Conservation (phyloP, 805 yeast genomes). For the Saccharomyces cerevisiae region DNA sequence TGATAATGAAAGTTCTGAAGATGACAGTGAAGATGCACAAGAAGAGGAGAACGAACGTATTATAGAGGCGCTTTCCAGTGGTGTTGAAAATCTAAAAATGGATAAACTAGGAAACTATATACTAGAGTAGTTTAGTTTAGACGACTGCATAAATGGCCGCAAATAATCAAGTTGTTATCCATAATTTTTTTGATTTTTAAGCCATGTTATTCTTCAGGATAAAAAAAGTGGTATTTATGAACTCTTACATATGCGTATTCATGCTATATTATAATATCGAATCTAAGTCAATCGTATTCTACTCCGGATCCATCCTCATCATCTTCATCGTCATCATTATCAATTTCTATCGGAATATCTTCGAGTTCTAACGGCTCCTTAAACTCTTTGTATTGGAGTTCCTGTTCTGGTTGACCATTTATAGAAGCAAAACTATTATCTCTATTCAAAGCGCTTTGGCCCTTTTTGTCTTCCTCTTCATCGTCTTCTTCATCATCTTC, state of each 20-base stretch:
- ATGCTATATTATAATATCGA: neutral
- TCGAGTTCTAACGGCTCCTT: constrained; percentile 8
- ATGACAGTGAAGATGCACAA: constrained; percentile 28
- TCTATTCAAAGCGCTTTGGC: constrained; percentile 25
- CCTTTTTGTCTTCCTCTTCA: constrained; percentile 32
- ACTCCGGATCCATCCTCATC: constrained; percentile 34
- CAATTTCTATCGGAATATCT: constrained; percentile 24
- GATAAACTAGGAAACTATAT: constrained; percentile 79
- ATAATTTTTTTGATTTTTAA: neutral
- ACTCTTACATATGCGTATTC: neutral
- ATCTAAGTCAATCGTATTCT: constrained; percentile 25
- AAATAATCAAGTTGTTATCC: neutral
- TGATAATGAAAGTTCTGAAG: constrained; percentile 27
- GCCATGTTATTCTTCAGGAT: neutral
- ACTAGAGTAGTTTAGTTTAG: constrained; percentile 35
- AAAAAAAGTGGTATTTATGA: neutral
- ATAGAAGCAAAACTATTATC: constrained; percentile 28
- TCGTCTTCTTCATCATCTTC: constrained; percentile 16
- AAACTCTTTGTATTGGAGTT: constrained; percentile 4
- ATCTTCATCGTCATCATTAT: constrained; percentile 25
- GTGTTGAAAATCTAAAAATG: constrained; percentile 61
- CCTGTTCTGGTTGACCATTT: constrained; percentile 23
- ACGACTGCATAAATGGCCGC: neutral
- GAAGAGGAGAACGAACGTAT: constrained; percentile 51
- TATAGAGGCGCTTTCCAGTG: constrained; percentile 59